Evolutionary conservation across 73 alveolate genomes (phyloP).

Genomic region (Symbiodinium pilosum): DNA sequence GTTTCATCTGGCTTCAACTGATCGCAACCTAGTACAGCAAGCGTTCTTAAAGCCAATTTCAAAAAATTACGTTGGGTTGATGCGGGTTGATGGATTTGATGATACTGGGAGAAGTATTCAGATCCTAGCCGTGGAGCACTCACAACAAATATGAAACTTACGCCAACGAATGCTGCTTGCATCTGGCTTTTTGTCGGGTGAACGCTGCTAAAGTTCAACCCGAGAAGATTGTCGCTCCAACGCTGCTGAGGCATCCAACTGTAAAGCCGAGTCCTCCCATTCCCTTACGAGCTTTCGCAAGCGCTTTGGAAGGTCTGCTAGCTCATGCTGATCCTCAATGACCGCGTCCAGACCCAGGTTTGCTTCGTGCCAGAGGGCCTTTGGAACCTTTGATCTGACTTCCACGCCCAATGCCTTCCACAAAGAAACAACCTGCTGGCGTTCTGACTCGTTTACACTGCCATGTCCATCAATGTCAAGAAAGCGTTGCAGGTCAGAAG

Average conservation of each 20-base stretch:
- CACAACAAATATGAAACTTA: no score
- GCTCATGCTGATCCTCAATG: conserved; percentile 46
- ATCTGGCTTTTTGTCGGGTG: background rate
- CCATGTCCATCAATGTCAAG: conserved; percentile 75
- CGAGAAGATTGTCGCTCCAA: background rate
- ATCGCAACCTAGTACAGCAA: no score
- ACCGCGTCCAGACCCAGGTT: conserved; percentile 21
- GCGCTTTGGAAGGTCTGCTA: conserved; percentile 13
- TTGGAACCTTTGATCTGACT: conserved; percentile 32
- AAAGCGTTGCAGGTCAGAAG: background rate
- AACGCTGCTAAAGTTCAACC: background rate
- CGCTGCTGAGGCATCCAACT: background rate
- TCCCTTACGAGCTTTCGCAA: conserved; percentile 2
- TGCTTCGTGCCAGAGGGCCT: conserved; percentile 1
- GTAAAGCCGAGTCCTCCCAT: conserved; percentile 43
- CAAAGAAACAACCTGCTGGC: background rate
- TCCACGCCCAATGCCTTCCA: conserved; percentile 2
- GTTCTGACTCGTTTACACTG: background rate
- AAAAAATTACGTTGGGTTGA: no score
- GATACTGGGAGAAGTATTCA: no score
- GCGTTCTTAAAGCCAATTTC: no score
- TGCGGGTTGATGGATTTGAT: no score
- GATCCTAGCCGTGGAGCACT: no score
- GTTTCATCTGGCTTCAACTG: no score
- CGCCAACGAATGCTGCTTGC: no score